A percentile compares a stretch with the other conserved stretches of the same genome.
These are phyloP conservation scores for Starmerella bacillaris DNA, from an alignment of 805 yeast genomes.

Conservation along the genomic window DNA sequence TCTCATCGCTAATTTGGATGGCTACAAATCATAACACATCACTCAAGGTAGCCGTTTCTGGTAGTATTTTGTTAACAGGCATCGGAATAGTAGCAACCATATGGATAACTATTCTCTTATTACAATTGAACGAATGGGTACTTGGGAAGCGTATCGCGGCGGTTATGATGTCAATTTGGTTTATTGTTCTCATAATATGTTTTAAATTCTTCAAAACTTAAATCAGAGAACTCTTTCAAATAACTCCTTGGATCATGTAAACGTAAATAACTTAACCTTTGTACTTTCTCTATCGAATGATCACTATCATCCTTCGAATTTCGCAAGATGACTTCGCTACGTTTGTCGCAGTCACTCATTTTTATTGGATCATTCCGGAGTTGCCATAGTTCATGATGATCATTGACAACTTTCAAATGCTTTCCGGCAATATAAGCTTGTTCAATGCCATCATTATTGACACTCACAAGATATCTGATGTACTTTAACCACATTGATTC, in stretches of 20 bases:
- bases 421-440: constrained; percentile 17
- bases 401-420: constrained; percentile 7
- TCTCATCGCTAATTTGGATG: constrained; percentile 42
- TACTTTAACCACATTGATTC: constrained; percentile 56
- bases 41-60: constrained; percentile 25
- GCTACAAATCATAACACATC: constrained; percentile 14
- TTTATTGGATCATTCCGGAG: constrained; percentile 2
- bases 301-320: not conserved
- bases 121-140: constrained; percentile 29
- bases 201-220: constrained; percentile 1
- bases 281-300: not conserved
- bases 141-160: constrained; percentile 27
- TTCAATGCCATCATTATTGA: constrained; percentile 7
- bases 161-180: constrained; percentile 28
- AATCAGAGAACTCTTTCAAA: too few relatives aligned
- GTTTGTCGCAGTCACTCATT: not conserved
- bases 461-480: constrained; percentile 32
- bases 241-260: too few relatives aligned
- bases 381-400: constrained; percentile 22
- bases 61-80: constrained; percentile 27
- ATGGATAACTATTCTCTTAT: constrained; percentile 24
- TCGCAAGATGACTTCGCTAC: not conserved
- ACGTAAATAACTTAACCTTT: not conserved
- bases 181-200: constrained; percentile 22
- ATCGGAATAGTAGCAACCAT: constrained; percentile 27